These are phyloP conservation scores for Diddensiella santjacobensis DNA, from an alignment of 805 yeast genomes.

Conservation along the genomic window DNA sequence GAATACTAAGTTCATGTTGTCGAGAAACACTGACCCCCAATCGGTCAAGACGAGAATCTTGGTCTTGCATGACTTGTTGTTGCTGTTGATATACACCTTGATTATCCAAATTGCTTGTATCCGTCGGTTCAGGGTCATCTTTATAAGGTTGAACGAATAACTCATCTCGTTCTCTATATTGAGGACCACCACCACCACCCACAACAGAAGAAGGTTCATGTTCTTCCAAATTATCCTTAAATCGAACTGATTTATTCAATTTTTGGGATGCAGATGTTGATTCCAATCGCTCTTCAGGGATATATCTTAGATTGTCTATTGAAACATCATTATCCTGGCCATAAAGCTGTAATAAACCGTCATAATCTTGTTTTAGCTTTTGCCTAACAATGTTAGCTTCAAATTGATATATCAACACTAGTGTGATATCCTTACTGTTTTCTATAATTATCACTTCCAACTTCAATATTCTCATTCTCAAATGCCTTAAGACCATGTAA, in stretches of 20 bases:
- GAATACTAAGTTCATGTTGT: slow-evolving; percentile 37
- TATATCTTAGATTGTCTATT: not conserved
- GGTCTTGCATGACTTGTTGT: slow-evolving; percentile 34
- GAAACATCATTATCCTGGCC: slow-evolving; percentile 2
- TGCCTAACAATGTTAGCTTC: not conserved
- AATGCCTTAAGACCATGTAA: slow-evolving; percentile 26
- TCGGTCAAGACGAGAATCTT: slow-evolving; percentile 36
- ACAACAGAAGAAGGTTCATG: slow-evolving; percentile 4
- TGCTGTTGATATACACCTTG: slow-evolving; percentile 25
- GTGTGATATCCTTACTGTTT: not conserved
- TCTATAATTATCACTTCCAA: not conserved
- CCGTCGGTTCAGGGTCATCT: slow-evolving; percentile 26
- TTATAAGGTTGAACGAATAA: slow-evolving; percentile 26
- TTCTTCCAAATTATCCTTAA: slow-evolving; percentile 29
- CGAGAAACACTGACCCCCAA: slow-evolving; percentile 36
- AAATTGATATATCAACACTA: not conserved
- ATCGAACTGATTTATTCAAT: slow-evolving; percentile 27
- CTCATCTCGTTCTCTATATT: slow-evolving; percentile 11
- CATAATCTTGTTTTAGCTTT: not conserved
- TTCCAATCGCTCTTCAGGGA: not conserved
- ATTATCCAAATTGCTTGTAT: slow-evolving; percentile 8
- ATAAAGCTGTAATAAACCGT: not conserved
- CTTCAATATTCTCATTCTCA: slow-evolving; percentile 18
- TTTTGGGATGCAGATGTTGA: slow-evolving; percentile 11
- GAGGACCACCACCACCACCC: slow-evolving; percentile 5